Base-by-base conservation (phyloP, 495 filamentous ascomycete species). In the Neurospora sp. region DNA sequence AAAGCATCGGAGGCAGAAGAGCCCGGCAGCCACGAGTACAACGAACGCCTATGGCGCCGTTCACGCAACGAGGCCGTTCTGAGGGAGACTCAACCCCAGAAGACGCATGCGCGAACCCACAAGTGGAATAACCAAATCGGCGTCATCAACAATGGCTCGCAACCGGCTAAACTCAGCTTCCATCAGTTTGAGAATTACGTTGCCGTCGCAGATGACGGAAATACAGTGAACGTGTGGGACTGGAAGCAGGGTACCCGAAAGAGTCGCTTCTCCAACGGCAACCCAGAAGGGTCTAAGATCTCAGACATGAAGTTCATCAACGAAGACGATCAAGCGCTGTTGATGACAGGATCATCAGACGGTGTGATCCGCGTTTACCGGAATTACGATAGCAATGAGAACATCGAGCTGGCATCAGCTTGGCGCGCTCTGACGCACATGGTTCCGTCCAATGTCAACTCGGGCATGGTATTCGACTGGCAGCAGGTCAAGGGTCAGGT, bases 111-210 rank as follows among this genome's bases (percentile, higher is more conserved):
- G 0, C 90, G 93, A 10, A 92, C 85, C 59, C 92, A 90, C 75
- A 90, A 87, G 75, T 99, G 96, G 96, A 92, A 93, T 78, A 88
- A 88, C 70, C 89, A 89, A 8, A 84, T 86, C 22, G 90, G 90
- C 27, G 89, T 94, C 71, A 91, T 98, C 78, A 92, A 93, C 73
- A 98, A 97, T 74, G 89, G 88, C 22, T 91, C 89, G 35, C 96
- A 97, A 77, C 96, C 96, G 0, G 87, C 89, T 74, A 95, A 93
- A 82, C 91, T 99, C 90, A 91, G 91, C 27, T 97, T 98, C 80
- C 96, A 99, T 83, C 96, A 99, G 78, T 99, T 97, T 76, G 96
- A 99, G 81, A 91, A 96, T 78, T 93, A 98, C 75, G 86, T 99
- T 35, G 93, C 94, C 4, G 92, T 97, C n/a, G 92, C 94, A 12